These are phyloP conservation scores for Penicillium waksmanii DNA, from an alignment of 495 filamentous ascomycete genomes.

Conservation along the genomic window DNA sequence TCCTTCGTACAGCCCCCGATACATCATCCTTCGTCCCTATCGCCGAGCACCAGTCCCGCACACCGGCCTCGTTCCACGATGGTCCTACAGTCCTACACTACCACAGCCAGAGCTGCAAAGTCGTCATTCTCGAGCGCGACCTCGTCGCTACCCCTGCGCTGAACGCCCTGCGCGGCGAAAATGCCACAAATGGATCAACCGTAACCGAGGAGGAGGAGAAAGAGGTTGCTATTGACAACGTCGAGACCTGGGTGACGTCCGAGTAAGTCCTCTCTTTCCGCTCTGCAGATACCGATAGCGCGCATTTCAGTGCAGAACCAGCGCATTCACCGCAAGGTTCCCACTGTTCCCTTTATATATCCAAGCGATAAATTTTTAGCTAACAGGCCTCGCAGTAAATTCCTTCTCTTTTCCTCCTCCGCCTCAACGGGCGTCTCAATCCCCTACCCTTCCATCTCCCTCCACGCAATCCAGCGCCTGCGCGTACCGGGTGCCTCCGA, in stretches of 20 bases:
- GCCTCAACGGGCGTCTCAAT: conserved; percentile 70
- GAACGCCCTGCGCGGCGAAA: conserved; percentile 33
- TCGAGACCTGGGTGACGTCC: conserved; percentile 80
- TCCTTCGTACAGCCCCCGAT: conserved; percentile 52
- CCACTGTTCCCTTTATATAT: not conserved
- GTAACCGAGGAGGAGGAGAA: conserved; percentile 37
- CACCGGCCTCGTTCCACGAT: conserved; percentile 80
- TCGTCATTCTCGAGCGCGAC: conserved; percentile 53
- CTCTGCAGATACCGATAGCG: not conserved
- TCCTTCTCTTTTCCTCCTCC: conserved; percentile 70
- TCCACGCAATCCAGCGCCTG: conserved; percentile 83
- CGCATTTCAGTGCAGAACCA: not conserved
- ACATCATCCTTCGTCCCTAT: conserved; percentile 69
- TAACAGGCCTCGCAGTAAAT: conserved; percentile 54
- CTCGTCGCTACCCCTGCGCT: conserved; percentile 37
- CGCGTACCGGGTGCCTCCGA: conserved; percentile 39
- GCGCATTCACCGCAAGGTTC: not conserved
- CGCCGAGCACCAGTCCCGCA: conserved; percentile 78
- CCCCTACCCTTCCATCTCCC: conserved; percentile 83
- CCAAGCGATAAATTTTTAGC: not conserved
- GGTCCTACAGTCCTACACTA: conserved; percentile 81
- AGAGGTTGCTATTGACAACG: conserved; percentile 47
- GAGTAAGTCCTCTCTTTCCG: conserved; percentile 54
- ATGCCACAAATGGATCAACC: conserved; percentile 23
- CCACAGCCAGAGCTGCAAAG: conserved; percentile 64